These are phyloP conservation scores for Aspergillus sclerotiicarbonarius DNA, from an alignment of 495 filamentous ascomycete species.

Conservation along the genomic window DNA sequence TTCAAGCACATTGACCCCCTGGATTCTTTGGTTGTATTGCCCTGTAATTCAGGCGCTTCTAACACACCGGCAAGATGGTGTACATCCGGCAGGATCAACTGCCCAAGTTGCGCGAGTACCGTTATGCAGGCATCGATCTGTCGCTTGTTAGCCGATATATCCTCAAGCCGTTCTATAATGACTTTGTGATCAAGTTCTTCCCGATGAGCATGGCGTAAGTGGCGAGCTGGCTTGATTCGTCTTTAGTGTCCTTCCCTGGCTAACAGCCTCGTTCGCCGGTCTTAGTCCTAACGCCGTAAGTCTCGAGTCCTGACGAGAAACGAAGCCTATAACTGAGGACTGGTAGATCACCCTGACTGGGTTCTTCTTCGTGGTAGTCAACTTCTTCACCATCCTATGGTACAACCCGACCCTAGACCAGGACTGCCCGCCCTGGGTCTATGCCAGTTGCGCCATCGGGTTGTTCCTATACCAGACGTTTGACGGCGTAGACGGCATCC, in stretches of 20 bases:
- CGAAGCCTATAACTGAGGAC: conserved; percentile 13
- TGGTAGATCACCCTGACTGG: conserved; percentile 81
- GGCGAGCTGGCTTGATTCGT: conserved; percentile 17
- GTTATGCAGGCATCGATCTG: conserved; percentile 88
- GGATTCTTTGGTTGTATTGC: background rate
- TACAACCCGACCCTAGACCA: conserved; percentile 93
- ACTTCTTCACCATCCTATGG: conserved; percentile 91
- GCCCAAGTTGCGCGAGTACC: conserved; percentile 83
- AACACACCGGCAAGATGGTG: conserved; percentile 50
- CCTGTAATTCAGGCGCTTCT: background rate
- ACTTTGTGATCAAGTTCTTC: conserved; percentile 89
- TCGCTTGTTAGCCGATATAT: conserved; percentile 86
- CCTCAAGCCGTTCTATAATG: conserved; percentile 95
- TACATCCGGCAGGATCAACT: conserved; percentile 92
- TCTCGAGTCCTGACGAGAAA: conserved; percentile 12
- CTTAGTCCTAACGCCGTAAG: conserved; percentile 61
- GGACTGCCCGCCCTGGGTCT: conserved; percentile 93
- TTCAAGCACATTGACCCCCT: background rate
- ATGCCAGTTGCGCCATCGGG: conserved; percentile 83
- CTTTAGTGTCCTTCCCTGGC: conserved; percentile 19
- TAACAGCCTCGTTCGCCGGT: conserved; percentile 18
- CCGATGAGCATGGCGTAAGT: conserved; percentile 92
- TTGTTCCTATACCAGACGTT: conserved; percentile 98
- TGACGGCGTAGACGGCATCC: conserved; percentile 92
- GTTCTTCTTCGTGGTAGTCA: conserved; percentile 86